These are phyloP conservation scores for Spergularia azorica DNA, from an alignment of 179 eudicot species.

Conservation along the genomic window DNA sequence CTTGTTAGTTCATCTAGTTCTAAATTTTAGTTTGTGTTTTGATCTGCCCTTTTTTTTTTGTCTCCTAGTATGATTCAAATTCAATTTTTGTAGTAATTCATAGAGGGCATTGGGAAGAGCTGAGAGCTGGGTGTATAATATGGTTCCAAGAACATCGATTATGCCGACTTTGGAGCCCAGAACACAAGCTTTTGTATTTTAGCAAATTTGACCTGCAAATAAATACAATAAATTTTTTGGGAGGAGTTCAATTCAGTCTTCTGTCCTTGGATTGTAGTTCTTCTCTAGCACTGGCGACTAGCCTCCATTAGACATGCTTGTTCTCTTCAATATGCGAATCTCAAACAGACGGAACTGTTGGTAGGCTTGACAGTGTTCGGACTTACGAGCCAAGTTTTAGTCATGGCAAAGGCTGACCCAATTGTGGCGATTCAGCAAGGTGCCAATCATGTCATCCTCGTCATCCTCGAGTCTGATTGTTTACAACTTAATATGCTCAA, in stretches of 20 bases:
- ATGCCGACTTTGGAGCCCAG: constrained; percentile 7
- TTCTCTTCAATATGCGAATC: too few relatives aligned
- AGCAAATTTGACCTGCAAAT: constrained; percentile 26
- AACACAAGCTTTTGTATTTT: constrained; percentile 25
- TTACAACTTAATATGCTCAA: too few relatives aligned
- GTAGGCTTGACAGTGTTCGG: too few relatives aligned
- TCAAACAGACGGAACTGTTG: too few relatives aligned
- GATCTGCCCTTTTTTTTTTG: background rate
- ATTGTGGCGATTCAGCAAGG: too few relatives aligned
- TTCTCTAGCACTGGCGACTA: too few relatives aligned
- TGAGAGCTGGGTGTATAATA: constrained; percentile 10
- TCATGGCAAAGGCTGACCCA: too few relatives aligned
- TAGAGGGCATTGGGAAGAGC: constrained; percentile 16
- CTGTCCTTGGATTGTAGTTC: background rate
- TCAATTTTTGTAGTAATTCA: constrained; percentile 33
- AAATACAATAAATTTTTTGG: constrained; percentile 28
- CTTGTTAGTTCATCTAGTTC: constrained; percentile 25
- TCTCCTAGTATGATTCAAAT: background rate
- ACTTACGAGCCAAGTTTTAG: too few relatives aligned
- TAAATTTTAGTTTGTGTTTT: constrained; percentile 3
- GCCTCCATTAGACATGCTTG: too few relatives aligned
- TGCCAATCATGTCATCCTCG: too few relatives aligned
- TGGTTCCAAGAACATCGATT: constrained; percentile 24
- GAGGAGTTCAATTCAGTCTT: background rate
- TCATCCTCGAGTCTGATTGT: too few relatives aligned